Percentiles rank a stretch among this genome's conserved stretches.
These are phyloP conservation scores for Ceratocystis smalleyi DNA, from an alignment of 2,329 filamentous ascomycete genomes.

Conservation along the genomic window DNA sequence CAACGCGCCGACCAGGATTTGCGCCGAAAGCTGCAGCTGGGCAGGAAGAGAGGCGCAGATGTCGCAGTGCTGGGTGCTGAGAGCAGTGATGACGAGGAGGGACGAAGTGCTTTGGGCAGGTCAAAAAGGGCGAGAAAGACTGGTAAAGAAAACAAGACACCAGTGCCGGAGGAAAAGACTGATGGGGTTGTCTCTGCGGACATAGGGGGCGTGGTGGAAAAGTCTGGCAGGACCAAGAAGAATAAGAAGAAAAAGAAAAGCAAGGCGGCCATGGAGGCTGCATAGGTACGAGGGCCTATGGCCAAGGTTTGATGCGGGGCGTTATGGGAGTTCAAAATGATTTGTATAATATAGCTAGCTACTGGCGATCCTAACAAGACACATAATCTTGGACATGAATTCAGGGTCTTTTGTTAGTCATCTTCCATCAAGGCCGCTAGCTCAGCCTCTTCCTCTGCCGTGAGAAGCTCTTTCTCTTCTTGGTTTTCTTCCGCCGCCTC, in stretches of 20 bases:
- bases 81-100: slow-evolving; percentile 15
- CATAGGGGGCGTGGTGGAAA: not conserved
- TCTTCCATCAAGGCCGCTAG: slow-evolving; percentile 81
- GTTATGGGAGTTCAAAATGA: slow-evolving; percentile 1
- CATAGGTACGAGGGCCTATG: not conserved
- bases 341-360: not conserved
- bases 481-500: slow-evolving; percentile 34
- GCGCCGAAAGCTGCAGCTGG: slow-evolving; percentile 14
- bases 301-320: not conserved
- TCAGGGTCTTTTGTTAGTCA: slow-evolving; percentile 6
- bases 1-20: slow-evolving; percentile 14
- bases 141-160: not conserved
- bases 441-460: slow-evolving; percentile 82
- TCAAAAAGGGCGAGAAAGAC: slow-evolving; percentile 9
- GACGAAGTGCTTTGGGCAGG: slow-evolving; percentile 12
- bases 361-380: not conserved
- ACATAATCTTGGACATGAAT: not conserved
- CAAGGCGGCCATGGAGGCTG: not conserved
- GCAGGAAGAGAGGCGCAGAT: slow-evolving; percentile 2
- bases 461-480: slow-evolving; percentile 41
- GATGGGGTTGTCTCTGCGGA: not conserved
- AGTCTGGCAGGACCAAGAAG: slow-evolving; percentile 5
- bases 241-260: slow-evolving; percentile 15
- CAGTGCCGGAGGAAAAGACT: not conserved
- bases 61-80: slow-evolving; percentile 5